Evolutionary conservation across 202 grass and related monocot species (phyloP).

Genomic region (Hordeum pubiflorum): DNA sequence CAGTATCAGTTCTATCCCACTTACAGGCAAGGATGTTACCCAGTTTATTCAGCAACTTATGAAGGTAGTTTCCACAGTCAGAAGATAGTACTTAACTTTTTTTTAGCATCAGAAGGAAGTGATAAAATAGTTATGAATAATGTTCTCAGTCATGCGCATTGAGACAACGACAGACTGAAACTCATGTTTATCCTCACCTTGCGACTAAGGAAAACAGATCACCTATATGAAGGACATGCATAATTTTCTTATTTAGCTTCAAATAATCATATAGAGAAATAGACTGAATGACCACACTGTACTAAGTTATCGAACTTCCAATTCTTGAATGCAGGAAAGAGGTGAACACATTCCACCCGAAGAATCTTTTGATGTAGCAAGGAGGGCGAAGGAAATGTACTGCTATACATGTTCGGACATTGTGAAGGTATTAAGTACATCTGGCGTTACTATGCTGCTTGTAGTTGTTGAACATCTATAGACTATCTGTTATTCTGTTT

Average conservation of each 20-base stretch:
- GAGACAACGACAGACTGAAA: background rate
- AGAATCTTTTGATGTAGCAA: slow-evolving; percentile 86
- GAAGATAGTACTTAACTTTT: background rate
- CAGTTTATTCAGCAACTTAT: slow-evolving; percentile 89
- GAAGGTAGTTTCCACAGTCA: slow-evolving; percentile 48
- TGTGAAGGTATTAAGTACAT: slow-evolving; percentile 68
- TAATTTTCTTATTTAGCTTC: background rate
- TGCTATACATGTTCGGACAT: slow-evolving; percentile 98
- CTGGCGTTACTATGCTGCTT: background rate
- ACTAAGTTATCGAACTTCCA: background rate
- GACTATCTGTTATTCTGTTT: background rate
- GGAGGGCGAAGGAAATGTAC: slow-evolving; percentile 89
- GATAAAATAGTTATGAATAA: slow-evolving; percentile 14
- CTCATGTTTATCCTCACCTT: background rate
- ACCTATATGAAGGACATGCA: background rate
- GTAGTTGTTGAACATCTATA: background rate
- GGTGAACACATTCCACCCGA: slow-evolving; percentile 92
- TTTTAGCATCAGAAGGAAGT: background rate
- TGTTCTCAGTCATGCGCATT: background rate
- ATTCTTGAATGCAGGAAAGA: slow-evolving; percentile 71
- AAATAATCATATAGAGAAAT: background rate
- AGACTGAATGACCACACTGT: background rate
- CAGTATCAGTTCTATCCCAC: slow-evolving; percentile 91
- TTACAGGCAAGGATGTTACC: slow-evolving; percentile 96
- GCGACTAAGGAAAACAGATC: background rate